Evolutionary conservation across 1,139 yeast species (phyloP).

Genomic region (Hyphopichia buzzinii): DNA sequence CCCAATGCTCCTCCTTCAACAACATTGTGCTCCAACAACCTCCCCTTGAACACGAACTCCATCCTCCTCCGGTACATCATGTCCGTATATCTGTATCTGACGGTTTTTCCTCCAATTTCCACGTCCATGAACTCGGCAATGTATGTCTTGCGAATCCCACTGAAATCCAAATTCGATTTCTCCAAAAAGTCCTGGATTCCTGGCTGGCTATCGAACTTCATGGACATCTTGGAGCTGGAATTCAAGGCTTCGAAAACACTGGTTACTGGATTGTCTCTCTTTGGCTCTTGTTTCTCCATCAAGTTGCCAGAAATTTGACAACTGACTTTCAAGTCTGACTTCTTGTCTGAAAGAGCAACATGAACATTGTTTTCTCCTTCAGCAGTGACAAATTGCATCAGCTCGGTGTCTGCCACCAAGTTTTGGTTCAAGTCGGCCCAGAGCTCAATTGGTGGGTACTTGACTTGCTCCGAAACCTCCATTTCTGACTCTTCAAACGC

Average conservation of each 20-base stretch:
- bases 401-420: constrained; percentile 37
- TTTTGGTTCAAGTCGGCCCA: constrained; percentile 47
- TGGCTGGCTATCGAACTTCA: constrained; percentile 39
- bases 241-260: constrained; percentile 15
- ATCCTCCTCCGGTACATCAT: constrained; percentile 43
- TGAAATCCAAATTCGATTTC: constrained; percentile 37
- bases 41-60: constrained; percentile 32
- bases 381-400: constrained; percentile 44
- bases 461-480: constrained; percentile 16
- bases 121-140: constrained; percentile 40
- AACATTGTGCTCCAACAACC: constrained; percentile 42
- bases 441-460: constrained; percentile 54
- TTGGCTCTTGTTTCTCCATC: constrained; percentile 12
- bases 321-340: constrained; percentile 46
- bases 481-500: constrained; percentile 24
- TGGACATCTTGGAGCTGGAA: constrained; percentile 31
- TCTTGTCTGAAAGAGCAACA: constrained; percentile 38
- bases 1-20: constrained; percentile 59
- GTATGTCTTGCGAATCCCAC: constrained; percentile 31
- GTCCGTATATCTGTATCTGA: constrained; percentile 44
- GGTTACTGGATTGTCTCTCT: constrained; percentile 1
- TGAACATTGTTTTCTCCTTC: constrained; percentile 45
- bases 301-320: constrained; percentile 40
- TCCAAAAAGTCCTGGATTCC: constrained; percentile 44
- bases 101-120: constrained; percentile 30